These are phyloP conservation scores for Bipolaris sorokiniana DNA, from an alignment of 2,329 filamentous ascomycete species.

Conservation along the genomic window DNA sequence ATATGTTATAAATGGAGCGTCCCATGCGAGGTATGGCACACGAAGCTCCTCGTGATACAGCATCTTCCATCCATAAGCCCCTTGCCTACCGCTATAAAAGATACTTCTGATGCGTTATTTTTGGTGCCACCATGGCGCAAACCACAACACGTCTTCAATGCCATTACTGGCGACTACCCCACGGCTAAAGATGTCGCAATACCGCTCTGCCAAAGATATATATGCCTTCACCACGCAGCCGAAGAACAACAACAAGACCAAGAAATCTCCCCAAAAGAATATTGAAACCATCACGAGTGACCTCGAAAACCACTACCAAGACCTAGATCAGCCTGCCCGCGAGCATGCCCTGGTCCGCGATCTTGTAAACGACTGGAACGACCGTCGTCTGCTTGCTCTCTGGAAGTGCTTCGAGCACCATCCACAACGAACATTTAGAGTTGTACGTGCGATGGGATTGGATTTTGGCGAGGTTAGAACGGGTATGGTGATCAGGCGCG, in stretches of 20 bases:
- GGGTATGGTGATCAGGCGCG: background rate
- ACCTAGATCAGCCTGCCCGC: background rate
- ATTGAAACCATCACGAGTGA: background rate
- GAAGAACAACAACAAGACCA: background rate
- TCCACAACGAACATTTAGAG: background rate
- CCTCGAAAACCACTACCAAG: background rate
- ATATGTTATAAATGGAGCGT: background rate
- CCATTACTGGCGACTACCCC: background rate
- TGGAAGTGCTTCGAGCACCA: background rate
- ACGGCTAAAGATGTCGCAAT: background rate
- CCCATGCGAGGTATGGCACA: background rate
- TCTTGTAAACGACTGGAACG: slow-evolving; percentile 1
- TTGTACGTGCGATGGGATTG: background rate
- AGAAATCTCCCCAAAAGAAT: background rate
- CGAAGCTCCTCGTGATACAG: background rate
- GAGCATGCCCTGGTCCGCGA: background rate
- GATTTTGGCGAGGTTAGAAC: background rate
- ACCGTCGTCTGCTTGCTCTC: background rate
- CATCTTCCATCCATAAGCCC: background rate
- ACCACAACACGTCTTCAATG: background rate
- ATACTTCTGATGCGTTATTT: background rate
- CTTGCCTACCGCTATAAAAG: too few species aligned
- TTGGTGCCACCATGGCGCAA: background rate
- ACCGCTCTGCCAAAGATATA: background rate
- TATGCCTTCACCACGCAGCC: background rate